Evolutionary conservation across 2,329 filamentous ascomycete species (phyloP).

Genomic region (Microsporum ferrugineum): DNA sequence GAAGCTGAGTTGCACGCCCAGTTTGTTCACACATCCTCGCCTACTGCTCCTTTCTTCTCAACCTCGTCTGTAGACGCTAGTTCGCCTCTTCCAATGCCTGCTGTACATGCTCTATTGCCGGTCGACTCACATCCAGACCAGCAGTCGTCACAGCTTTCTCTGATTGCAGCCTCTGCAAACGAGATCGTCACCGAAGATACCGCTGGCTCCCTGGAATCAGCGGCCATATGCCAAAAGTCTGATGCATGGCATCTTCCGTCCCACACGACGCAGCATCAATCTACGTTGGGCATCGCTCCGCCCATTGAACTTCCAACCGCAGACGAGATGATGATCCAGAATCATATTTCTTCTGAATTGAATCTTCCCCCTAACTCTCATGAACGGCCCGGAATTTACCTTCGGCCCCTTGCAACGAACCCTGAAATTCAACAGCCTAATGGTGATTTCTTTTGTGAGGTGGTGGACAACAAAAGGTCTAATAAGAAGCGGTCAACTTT

Average conservation of each 20-base stretch:
- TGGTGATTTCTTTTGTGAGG: conserved; percentile 28
- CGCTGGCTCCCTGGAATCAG: conserved; percentile 26
- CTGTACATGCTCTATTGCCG: background rate
- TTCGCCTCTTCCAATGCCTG: conserved; percentile 1
- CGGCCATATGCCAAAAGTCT: conserved; percentile 18
- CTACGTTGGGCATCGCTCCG: conserved; percentile 19
- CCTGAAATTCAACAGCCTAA: conserved; percentile 23
- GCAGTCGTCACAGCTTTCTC: conserved; percentile 32
- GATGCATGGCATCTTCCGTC: background rate
- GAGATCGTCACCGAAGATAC: conserved; percentile 33
- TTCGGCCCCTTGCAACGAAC: conserved; percentile 35
- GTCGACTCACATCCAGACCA: conserved; percentile 18
- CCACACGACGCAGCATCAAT: background rate
- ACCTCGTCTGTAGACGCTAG: conserved; percentile 6
- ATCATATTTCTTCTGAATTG: background rate
- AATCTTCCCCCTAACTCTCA: background rate
- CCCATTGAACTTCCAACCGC: background rate
- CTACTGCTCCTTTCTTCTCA: conserved; percentile 5
- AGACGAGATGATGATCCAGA: background rate
- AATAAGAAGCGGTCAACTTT: conserved; percentile 45
- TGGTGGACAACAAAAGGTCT: conserved; percentile 22
- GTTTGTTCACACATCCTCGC: background rate
- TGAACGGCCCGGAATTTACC: conserved; percentile 19
- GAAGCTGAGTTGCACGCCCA: conserved; percentile 4
- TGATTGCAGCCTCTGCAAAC: conserved; percentile 37